A percentile compares a stretch with the other conserved stretches of the same genome.
Evolutionary conservation across 148 eudicot genomes (phyloP).

Genomic region (Vaccinium vitisidaea): DNA sequence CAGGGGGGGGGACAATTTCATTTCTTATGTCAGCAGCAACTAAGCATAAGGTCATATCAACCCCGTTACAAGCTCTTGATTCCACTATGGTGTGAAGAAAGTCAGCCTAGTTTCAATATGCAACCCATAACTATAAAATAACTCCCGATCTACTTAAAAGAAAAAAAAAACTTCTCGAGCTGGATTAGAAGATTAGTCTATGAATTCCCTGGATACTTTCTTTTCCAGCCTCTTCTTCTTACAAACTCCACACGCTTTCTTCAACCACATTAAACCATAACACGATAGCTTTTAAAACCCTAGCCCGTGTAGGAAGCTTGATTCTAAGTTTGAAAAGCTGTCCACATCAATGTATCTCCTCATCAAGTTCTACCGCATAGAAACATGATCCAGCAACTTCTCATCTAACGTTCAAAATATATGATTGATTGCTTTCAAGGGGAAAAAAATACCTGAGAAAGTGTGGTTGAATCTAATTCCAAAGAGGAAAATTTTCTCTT

Average conservation of each 20-base stretch:
- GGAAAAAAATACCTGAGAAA: constrained; percentile 49
- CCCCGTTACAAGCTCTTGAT: not conserved
- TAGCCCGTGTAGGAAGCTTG: not conserved
- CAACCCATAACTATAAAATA: not conserved
- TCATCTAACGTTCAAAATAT: not conserved
- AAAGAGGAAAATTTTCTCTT: constrained; percentile 58
- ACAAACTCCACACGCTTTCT: not conserved
- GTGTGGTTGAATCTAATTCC: constrained; percentile 63
- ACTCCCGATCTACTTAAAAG: not conserved
- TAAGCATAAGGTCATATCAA: not conserved
- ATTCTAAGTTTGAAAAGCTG: not conserved
- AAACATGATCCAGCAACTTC: not conserved
- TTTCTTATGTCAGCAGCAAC: not conserved
- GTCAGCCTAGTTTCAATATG: not conserved
- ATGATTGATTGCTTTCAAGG: not conserved
- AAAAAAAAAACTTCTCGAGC: too few species aligned
- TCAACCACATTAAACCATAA: not conserved
- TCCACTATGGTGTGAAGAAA: not conserved
- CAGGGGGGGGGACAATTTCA: not conserved
- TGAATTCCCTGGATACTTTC: too few species aligned
- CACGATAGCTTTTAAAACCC: not conserved
- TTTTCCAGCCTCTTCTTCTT: not conserved
- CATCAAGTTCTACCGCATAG: not conserved
- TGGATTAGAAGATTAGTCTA: too few species aligned
- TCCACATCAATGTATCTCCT: not conserved